These are phyloP conservation scores for Curvularia verruculosa DNA, from an alignment of 2,329 filamentous ascomycete genomes.

Conservation along the genomic window DNA sequence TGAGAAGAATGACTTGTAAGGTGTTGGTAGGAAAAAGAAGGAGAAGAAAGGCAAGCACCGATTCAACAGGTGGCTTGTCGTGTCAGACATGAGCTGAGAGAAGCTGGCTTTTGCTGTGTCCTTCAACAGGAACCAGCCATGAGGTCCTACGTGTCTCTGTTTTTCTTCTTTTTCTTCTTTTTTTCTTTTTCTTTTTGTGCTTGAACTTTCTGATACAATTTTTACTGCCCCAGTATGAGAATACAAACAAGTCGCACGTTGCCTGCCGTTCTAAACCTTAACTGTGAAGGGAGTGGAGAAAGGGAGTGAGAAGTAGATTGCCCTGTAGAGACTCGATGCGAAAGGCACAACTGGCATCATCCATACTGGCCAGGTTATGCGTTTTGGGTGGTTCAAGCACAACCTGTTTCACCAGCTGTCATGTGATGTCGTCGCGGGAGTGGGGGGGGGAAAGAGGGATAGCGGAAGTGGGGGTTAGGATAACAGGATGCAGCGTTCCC, in stretches of 20 bases:
- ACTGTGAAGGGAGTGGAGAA: background rate
- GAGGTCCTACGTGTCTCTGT: background rate
- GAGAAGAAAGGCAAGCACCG: conserved; percentile 15
- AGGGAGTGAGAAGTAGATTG: background rate
- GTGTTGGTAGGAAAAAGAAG: background rate
- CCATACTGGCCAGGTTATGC: background rate
- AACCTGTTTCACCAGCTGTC: background rate
- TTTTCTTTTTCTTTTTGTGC: background rate
- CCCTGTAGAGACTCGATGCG: background rate
- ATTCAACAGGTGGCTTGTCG: conserved; percentile 34
- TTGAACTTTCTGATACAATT: conserved; percentile 8
- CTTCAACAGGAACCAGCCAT: conserved; percentile 32
- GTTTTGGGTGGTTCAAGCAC: background rate
- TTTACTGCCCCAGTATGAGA: background rate
- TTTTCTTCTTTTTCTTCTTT: background rate
- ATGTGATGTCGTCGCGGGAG: background rate
- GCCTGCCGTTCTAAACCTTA: background rate
- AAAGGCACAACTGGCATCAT: background rate
- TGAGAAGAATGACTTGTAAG: conserved; percentile 28
- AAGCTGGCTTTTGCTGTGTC: conserved; percentile 1
- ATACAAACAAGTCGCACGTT: background rate
- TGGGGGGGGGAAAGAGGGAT: background rate
- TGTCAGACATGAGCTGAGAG: background rate
- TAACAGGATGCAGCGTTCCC: background rate
- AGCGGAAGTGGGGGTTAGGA: background rate